Conservation (phyloP, 192 early-diverging fungal species). For the Coemansia sp. region DNA sequence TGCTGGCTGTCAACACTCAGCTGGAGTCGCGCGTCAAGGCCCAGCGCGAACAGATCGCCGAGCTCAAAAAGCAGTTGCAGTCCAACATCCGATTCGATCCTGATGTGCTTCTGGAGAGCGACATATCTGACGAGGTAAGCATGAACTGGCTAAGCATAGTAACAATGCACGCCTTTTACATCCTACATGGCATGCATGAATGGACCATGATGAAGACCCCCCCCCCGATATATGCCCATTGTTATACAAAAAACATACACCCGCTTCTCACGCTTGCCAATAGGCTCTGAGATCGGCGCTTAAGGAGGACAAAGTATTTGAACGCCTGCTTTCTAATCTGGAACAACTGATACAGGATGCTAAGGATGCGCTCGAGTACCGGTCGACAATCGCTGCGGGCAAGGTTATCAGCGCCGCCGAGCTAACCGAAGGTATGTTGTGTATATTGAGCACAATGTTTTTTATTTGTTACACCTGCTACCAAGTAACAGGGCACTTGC, state of each 20-base stretch:
- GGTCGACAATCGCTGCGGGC: slow-evolving; percentile 48
- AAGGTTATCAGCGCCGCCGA: slow-evolving; percentile 53
- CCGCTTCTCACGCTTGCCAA: slow-evolving; percentile 52
- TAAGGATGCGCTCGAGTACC: slow-evolving; percentile 50
- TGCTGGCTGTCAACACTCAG: slow-evolving; percentile 49
- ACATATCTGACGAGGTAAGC: slow-evolving; percentile 52
- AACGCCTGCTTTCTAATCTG: slow-evolving; percentile 56
- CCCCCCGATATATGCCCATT: slow-evolving; percentile 1
- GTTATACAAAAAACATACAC: slow-evolving; percentile 17
- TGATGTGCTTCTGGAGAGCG: slow-evolving; percentile 26
- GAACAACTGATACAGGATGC: slow-evolving; percentile 56
- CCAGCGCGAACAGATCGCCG: slow-evolving; percentile 45
- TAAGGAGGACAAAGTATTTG: slow-evolving; percentile 55
- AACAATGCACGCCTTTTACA: background rate
- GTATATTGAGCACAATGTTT: background rate
- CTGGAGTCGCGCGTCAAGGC: slow-evolving; percentile 47
- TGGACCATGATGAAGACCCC: slow-evolving; percentile 1
- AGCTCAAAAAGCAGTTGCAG: slow-evolving; percentile 49
- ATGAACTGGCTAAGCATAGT: background rate
- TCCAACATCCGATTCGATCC: slow-evolving; percentile 20
- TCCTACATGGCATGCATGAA: background rate
- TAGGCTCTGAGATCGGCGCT: slow-evolving; percentile 55
- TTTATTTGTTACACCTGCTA: background rate
- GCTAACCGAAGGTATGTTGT: slow-evolving; percentile 40
- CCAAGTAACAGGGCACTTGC: background rate